Evolutionary conservation across 1,284 basidiomycete genomes (phyloP), one percentile per base, ranked within the genome.

Genomic region (Puccinia novopanici): DNA sequence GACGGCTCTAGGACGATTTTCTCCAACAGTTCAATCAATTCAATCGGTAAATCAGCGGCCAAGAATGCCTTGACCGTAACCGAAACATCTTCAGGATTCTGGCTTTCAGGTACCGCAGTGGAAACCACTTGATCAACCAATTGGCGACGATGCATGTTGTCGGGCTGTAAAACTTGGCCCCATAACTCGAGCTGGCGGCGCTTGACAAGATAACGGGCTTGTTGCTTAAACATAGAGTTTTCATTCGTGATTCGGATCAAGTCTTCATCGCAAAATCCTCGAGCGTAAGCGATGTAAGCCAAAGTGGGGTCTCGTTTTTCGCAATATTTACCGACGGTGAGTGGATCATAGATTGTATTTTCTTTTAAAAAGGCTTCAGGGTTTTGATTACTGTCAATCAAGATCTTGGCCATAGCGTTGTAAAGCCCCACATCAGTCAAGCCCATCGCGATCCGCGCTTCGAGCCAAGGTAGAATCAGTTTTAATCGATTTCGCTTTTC

Each of bases 211-310:
- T 99, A 99, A 55, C 97, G 91, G 76, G 97, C 93, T 87, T 99
- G 97, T 86, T 99, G 96, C 88, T 99, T 99, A 90, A 97, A 99
- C 97, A 99, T 99, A 48, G 95, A 92, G 88, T 99, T 99, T 84
- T 98, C 96, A 86, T 99, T 99, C 78, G 97, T 99, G 87, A 99
- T 96, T 48, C 90, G 87, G 86, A 99, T 95, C 83, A 99, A 90
- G 87, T 99, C 97, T 15, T 99, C 95, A 84, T 99, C 97, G 85
- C 97, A 99, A 88, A 98, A 93, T 83, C 97, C 97, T 87, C 99
- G 99, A 75, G 97, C 97, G 86, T 99, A 99, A 0, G 97, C 97
- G 84, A 99, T 99, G 88, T 97, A 99, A 40, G 97, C 97, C 82
- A 99, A 89, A 88, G 98, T 98, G 9, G 97, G 97, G 86, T 99